Conservation (phyloP, 2,329 filamentous ascomycete species). For the Fusarium irregulare region DNA sequence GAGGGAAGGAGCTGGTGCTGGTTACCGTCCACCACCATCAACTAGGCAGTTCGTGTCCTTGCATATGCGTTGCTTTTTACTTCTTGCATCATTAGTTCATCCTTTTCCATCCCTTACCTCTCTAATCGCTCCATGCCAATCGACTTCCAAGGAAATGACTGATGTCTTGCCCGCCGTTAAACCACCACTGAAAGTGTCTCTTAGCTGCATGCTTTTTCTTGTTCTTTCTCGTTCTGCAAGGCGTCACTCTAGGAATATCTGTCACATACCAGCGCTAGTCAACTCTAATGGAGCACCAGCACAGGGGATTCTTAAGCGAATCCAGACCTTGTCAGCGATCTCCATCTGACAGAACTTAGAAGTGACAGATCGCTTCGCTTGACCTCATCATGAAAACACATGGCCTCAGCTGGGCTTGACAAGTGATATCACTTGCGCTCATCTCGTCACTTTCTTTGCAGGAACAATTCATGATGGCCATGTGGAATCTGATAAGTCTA, state of each 20-base stretch:
- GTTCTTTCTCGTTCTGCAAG: neutral
- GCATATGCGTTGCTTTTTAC: conserved; percentile 24
- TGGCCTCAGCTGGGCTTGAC: conserved; percentile 14
- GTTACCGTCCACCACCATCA: neutral
- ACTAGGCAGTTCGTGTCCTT: neutral
- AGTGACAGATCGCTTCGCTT: conserved; percentile 4
- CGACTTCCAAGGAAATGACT: conserved; percentile 22
- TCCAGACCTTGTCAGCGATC: conserved; percentile 1
- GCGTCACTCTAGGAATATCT: conserved; percentile 8
- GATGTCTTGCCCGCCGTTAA: conserved; percentile 32
- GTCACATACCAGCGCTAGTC: conserved; percentile 25
- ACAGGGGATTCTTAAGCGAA: neutral
- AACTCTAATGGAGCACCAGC: neutral
- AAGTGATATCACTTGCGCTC: conserved; percentile 23
- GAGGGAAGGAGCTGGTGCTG: neutral
- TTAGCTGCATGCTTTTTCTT: conserved; percentile 12
- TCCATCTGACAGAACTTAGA: neutral
- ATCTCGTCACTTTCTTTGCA: conserved; percentile 13
- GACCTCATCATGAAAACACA: conserved; percentile 11
- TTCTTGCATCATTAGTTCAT: conserved; percentile 20
- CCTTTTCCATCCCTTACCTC: conserved; percentile 22
- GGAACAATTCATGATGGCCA: conserved; percentile 10
- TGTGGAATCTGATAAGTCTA: conserved; percentile 30
- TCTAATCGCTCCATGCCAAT: conserved; percentile 20
- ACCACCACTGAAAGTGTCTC: conserved; percentile 13